Evolutionary conservation across 371 early-diverging fungal species (phyloP), one percentile per base, ranked within the genome.

Genomic region (Mortierella sp.): DNA sequence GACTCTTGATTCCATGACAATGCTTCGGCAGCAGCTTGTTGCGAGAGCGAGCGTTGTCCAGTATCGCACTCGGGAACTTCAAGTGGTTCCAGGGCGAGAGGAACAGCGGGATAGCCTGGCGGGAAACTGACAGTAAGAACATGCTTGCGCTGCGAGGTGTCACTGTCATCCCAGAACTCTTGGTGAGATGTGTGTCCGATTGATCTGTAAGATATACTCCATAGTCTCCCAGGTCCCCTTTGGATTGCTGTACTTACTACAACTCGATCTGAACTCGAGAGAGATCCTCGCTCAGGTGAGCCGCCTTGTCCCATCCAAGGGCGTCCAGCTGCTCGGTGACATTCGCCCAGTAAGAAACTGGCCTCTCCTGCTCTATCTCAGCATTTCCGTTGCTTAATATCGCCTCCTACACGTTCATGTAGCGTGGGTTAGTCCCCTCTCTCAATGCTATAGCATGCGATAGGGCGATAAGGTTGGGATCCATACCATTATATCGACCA

Each of bases 401-500:
- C 16, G 47, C 65, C 51, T 74, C 74, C 74, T 74, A 26, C 12
- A 12, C 12, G 26, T 52, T 26, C 34, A 45, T 30, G 41, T 27
- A 8, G 0, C 16, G 26, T 28, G 26, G 47, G 1, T 7, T 13
- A 30, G 53, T 31, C 1, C 4, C 16, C 12, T 24, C 27, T 28
- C 59, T 0, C 28, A n/a, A n/a, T n/a, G n/a, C n/a, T n/a, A n/a
- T n/a, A n/a, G n/a, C n/a, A n/a, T n/a, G n/a, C n/a, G n/a, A n/a
- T n/a, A n/a, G n/a, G n/a, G n/a, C n/a, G n/a, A n/a, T n/a, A n/a
- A n/a, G n/a, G n/a, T n/a, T n/a, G n/a, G n/a, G n/a, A n/a, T n/a
- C n/a, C n/a, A 48, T 67, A 70, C 78, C 71, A 76, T 26, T 5
- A 62, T 62, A 26, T 76, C 78, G 27, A 70, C 63, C 21, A 76